These are phyloP conservation scores for Litsea cubeba DNA, from an alignment of 164 flowering plant genomes.

Conservation along the genomic window DNA sequence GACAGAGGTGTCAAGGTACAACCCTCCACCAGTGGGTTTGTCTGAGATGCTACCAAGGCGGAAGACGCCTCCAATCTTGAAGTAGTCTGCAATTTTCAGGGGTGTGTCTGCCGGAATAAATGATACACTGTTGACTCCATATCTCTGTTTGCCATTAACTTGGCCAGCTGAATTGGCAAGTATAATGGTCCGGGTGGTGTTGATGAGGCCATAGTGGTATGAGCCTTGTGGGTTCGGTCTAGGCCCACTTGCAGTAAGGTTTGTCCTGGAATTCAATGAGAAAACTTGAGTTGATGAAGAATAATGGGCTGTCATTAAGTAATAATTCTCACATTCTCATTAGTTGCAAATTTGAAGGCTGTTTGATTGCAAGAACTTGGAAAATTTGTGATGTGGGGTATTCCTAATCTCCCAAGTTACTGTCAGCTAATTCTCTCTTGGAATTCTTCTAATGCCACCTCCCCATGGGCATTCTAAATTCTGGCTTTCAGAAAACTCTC, in stretches of 20 bases:
- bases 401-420: no score
- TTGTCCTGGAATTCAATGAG: constrained; percentile 39
- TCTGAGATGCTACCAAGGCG: constrained; percentile 62
- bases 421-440: no score
- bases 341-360: no score
- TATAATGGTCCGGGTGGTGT: constrained; percentile 47
- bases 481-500: no score
- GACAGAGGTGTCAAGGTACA: constrained; percentile 58
- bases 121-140: constrained; percentile 74
- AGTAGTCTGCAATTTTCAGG: constrained; percentile 77
- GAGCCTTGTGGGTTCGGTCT: constrained; percentile 96
- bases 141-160: constrained; percentile 58
- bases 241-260: constrained; percentile 84
- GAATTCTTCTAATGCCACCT: no score
- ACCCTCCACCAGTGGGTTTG: constrained; percentile 24
- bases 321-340: no score
- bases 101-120: constrained; percentile 76
- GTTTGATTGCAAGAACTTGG: no score
- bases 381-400: no score
- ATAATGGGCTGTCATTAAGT: neutral
- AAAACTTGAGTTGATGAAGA: neutral
- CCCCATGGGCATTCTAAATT: no score
- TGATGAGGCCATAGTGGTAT: constrained; percentile 72
- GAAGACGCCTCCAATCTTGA: constrained; percentile 70
- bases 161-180: constrained; percentile 45